Percentiles rank a stretch among this genome's conserved stretches.
These are phyloP conservation scores for Pseudotsuga menziesii DNA, from an alignment of 75 land plant species.

Conservation along the genomic window DNA sequence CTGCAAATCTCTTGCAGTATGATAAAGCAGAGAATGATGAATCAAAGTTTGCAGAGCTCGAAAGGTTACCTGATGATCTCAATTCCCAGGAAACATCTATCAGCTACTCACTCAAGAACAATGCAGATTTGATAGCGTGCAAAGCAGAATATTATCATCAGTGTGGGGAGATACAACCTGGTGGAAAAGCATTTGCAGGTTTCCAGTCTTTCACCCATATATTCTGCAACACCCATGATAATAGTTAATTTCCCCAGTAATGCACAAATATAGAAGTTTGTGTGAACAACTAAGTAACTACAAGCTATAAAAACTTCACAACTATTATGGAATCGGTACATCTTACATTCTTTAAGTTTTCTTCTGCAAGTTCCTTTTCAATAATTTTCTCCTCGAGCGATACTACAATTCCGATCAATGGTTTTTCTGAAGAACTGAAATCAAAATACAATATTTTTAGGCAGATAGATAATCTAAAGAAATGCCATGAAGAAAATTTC, in stretches of 20 bases:
- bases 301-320: not conserved
- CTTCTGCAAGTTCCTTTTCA: constrained; percentile 11
- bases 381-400: constrained; percentile 3
- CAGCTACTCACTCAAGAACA: too few relatives aligned
- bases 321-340: not conserved
- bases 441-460: too few relatives aligned
- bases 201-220: constrained; percentile 9
- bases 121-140: too few relatives aligned
- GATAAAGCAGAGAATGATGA: too few relatives aligned
- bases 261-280: too few relatives aligned
- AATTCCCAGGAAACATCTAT: too few relatives aligned
- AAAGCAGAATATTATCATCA: too few relatives aligned
- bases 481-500: too few relatives aligned
- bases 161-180: not conserved
- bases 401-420: not conserved
- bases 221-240: not conserved
- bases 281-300: not conserved
- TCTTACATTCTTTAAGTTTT: constrained; percentile 14
- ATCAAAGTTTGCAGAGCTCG: too few relatives aligned
- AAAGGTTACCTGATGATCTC: too few relatives aligned
- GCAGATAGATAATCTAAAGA: too few relatives aligned
- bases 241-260: not conserved
- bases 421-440: constrained; percentile 1
- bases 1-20: too few relatives aligned
- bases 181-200: constrained; percentile 11